Evolutionary conservation across 139 green algal species (phyloP), one percentile per base, ranked within the genome.

Genomic region (Micromonas pusilla): DNA sequence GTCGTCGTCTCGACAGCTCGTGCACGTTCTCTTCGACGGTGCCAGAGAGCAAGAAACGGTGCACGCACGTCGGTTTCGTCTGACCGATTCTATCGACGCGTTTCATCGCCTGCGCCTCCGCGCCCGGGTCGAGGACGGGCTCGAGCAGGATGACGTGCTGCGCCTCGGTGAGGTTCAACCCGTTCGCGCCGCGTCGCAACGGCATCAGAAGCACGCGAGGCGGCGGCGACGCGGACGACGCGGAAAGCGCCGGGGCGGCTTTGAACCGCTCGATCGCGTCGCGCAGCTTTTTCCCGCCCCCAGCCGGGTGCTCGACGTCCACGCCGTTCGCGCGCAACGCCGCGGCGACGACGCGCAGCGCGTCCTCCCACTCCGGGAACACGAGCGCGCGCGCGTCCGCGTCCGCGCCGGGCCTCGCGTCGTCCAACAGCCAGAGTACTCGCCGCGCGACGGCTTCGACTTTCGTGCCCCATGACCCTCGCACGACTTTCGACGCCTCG

Each of bases 21-120:
- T 57, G 45, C 39, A 96, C 89, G 33, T 91, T 91, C 79, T 96
- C 87, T 83, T 97, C 92, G n/a, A 97, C 82, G 0, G 86, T 93
- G 52, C 81, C 67, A 3, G 71, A 25, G 38, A 92, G 77, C 21
- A 95, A 73, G 83, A 94, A 95, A 28, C 89, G 87, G 77, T 84
- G 79, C 45, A 88, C 80, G 62, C 71, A 83, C 3, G 85, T 89
- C 33, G 57, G 65, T 2, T 52, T 54, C 5, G 73, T 84, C 67
- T 87, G 83, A 1, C 83, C 83, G 62, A 87, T 85, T 23, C 83
- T 75, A 60, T 87, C 79, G 52, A 85, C 81, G 33, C 83, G 72
- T 45, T 83, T 81, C 19, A 83, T 72, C 4, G 83, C 83, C 45
- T 81, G 76, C 76, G 66, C 65, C 76, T 87, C 77, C 20, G 52